phyloP scores from a whole-genome alignment of 345 rosid species.

The Salix suchowensis region DNA sequence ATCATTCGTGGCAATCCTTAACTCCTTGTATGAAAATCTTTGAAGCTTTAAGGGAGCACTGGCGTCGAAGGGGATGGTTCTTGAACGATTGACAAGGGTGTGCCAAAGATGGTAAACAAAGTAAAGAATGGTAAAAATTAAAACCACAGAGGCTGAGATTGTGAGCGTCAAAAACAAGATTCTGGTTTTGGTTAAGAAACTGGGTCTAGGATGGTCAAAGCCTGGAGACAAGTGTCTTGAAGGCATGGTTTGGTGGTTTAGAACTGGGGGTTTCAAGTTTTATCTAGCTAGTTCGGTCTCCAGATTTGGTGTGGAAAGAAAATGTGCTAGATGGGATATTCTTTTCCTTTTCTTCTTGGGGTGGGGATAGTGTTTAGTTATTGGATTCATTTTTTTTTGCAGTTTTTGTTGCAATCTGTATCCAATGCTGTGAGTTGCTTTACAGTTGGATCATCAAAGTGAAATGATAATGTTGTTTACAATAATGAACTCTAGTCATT shows the following conservation, averaged over 20 bases:
- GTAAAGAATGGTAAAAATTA: constrained; percentile 62
- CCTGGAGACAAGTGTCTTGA: constrained; percentile 58
- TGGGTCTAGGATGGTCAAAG: constrained; percentile 32
- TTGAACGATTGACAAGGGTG: constrained; percentile 56
- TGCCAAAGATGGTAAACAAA: constrained; percentile 73
- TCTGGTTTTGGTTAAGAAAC: constrained; percentile 43
- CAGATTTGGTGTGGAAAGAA: constrained; percentile 11
- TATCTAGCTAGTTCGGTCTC: constrained; percentile 6
- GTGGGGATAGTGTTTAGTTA: background rate
- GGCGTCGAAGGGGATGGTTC: constrained; percentile 73
- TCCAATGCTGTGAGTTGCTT: constrained; percentile 43
- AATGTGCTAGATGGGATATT: background rate
- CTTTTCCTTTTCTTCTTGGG: background rate
- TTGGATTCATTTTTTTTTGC: constrained; percentile 5
- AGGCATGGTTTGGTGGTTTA: constrained; percentile 48
- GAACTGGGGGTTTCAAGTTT: constrained; percentile 13
- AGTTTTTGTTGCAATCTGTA: constrained; percentile 16
- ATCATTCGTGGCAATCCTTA: constrained; percentile 67
- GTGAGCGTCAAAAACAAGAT: constrained; percentile 61
- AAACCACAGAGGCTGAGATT: constrained; percentile 61
- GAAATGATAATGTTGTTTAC: constrained; percentile 25
- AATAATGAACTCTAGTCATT: background rate
- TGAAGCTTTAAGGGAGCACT: constrained; percentile 63
- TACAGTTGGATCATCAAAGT: constrained; percentile 40
- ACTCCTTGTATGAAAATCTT: constrained; percentile 66